Evolutionary conservation across 202 grass and related monocot genomes (phyloP).

Genomic region (Panicum hallii): DNA sequence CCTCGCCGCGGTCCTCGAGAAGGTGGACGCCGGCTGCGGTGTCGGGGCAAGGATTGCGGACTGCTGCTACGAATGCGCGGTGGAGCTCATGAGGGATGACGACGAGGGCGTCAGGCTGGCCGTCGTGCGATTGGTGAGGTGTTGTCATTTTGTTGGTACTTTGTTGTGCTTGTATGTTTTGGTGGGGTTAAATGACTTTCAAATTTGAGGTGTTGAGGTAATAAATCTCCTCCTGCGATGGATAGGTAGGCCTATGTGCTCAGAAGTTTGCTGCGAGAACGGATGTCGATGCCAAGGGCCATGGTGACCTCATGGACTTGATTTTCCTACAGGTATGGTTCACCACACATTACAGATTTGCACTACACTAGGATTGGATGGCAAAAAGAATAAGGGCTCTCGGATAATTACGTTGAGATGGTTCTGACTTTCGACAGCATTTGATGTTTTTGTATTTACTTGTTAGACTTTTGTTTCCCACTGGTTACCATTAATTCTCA

Average conservation of each 20-base stretch:
- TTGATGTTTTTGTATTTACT: slow-evolving; percentile 24
- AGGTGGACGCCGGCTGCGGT: slow-evolving; percentile 31
- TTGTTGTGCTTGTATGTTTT: slow-evolving; percentile 22
- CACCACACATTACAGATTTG: background rate
- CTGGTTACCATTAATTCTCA: background rate
- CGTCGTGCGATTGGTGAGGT: slow-evolving; percentile 72
- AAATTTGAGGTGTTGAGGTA: slow-evolving; percentile 11
- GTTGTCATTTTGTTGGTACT: background rate
- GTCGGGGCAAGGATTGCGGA: slow-evolving; percentile 33
- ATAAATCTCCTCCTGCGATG: slow-evolving; percentile 18
- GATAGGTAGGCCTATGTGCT: slow-evolving; percentile 64
- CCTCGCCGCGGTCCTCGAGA: slow-evolving; percentile 55
- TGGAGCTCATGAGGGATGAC: slow-evolving; percentile 62
- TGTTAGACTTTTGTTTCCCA: background rate
- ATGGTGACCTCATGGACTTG: slow-evolving; percentile 54
- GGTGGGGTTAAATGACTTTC: background rate
- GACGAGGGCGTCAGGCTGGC: slow-evolving; percentile 65
- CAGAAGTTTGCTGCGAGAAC: slow-evolving; percentile 53
- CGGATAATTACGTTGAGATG: background rate
- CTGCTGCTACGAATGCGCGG: slow-evolving; percentile 53
- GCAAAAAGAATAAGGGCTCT: background rate
- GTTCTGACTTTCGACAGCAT: background rate
- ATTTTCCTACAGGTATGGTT: slow-evolving; percentile 79
- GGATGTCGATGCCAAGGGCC: slow-evolving; percentile 14
- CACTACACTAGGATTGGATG: background rate